Percentiles rank a stretch among this genome's conserved stretches.
These are phyloP conservation scores for Aphanomyces euteiches DNA, from an alignment of 352 stramenopile genomes.

Conservation along the genomic window DNA sequence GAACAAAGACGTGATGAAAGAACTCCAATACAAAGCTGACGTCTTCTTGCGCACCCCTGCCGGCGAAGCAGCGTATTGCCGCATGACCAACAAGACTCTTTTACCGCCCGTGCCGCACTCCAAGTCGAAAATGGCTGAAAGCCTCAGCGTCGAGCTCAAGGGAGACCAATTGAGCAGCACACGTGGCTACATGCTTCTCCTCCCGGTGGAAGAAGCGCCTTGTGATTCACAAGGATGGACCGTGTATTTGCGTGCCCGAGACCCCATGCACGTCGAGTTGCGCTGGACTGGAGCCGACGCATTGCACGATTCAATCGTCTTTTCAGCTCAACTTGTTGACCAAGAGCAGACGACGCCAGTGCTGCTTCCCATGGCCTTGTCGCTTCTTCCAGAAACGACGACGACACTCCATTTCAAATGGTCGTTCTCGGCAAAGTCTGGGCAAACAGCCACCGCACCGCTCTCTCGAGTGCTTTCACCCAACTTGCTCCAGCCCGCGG, in stretches of 20 bases:
- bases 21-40: slow-evolving; percentile 84
- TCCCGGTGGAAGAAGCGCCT: slow-evolving; percentile 73
- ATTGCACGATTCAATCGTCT: slow-evolving; percentile 51
- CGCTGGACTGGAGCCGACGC: slow-evolving; percentile 48
- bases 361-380: slow-evolving; percentile 2
- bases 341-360: slow-evolving; percentile 34
- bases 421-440: slow-evolving; percentile 14
- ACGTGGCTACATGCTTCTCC: slow-evolving; percentile 49
- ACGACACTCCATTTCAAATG: slow-evolving; percentile 15
- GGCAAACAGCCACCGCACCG: background rate
- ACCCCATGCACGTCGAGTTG: slow-evolving; percentile 44
- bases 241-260: slow-evolving; percentile 40
- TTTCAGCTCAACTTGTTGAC: slow-evolving; percentile 45
- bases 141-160: slow-evolving; percentile 36
- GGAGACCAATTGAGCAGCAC: slow-evolving; percentile 44
- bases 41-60: slow-evolving; percentile 66
- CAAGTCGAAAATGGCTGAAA: slow-evolving; percentile 27
- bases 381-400: slow-evolving; percentile 1
- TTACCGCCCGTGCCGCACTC: slow-evolving; percentile 52
- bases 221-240: slow-evolving; percentile 55
- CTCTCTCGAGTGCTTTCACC: background rate
- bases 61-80: slow-evolving; percentile 71
- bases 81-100: slow-evolving; percentile 54
- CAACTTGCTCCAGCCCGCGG: background rate
- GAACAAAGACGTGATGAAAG: slow-evolving; percentile 89